Evolutionary conservation across 305 asterid species (phyloP).

Genomic region (Fraxinus ornus): DNA sequence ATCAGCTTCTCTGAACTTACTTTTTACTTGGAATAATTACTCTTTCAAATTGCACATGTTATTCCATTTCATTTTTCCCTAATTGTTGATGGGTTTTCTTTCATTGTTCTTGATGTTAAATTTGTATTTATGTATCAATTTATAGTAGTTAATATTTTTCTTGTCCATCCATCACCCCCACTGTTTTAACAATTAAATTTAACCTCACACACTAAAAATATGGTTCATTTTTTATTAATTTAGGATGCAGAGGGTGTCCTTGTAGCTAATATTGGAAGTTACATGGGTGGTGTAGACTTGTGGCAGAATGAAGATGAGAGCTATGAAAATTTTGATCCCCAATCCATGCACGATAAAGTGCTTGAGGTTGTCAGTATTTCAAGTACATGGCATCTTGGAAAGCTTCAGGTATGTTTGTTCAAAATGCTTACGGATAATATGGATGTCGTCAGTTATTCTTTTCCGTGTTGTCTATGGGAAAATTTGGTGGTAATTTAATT

Average conservation of each 20-base stretch:
- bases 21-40: background rate
- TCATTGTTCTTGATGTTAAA: background rate
- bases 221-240: slow-evolving; percentile 21
- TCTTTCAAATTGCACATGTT: background rate
- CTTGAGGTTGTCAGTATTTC: slow-evolving; percentile 97
- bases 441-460: background rate
- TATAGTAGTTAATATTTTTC: background rate
- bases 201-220: slow-evolving; percentile 16
- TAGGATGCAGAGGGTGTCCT: slow-evolving; percentile 98
- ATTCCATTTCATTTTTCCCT: background rate
- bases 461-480: background rate
- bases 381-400: slow-evolving; percentile 97
- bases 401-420: slow-evolving; percentile 70
- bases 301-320: slow-evolving; percentile 97
- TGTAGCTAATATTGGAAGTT: slow-evolving; percentile 92
- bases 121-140: background rate
- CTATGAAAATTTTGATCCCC: slow-evolving; percentile 89
- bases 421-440: slow-evolving; percentile 7
- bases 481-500: slow-evolving; percentile 1
- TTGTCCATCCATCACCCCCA: background rate
- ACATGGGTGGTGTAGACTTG: slow-evolving; percentile 98
- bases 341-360: slow-evolving; percentile 94
- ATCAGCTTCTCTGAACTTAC: background rate
- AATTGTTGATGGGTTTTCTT: background rate
- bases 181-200: background rate